A percentile compares a stretch with the other conserved stretches of the same genome.
These are phyloP conservation scores for Alternaria brassicae DNA, from an alignment of 2,329 filamentous ascomycete species.

Conservation along the genomic window DNA sequence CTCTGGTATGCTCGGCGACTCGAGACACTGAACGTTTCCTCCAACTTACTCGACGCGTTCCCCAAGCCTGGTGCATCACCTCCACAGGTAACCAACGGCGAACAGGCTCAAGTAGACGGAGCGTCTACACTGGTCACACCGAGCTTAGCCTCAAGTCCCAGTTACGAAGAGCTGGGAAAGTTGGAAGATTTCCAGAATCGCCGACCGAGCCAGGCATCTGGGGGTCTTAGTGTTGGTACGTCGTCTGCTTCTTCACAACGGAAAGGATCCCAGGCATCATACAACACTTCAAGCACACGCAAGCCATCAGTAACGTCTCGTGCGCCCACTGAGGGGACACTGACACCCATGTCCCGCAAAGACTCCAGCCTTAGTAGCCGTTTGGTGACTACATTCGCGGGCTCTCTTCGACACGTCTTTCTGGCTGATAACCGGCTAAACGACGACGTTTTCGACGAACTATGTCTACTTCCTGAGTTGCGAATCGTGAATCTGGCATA, in stretches of 20 bases:
- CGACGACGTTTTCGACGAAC: slow-evolving; percentile 93
- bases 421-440: slow-evolving; percentile 93
- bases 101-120: slow-evolving; percentile 45
- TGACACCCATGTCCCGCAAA: slow-evolving; percentile 72
- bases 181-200: slow-evolving; percentile 69
- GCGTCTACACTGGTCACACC: slow-evolving; percentile 57
- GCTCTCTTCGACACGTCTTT: slow-evolving; percentile 81
- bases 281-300: slow-evolving; percentile 63
- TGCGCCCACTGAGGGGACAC: slow-evolving; percentile 63
- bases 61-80: slow-evolving; percentile 82
- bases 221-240: slow-evolving; percentile 72
- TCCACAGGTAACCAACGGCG: slow-evolving; percentile 53
- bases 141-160: slow-evolving; percentile 62
- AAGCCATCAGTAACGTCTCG: slow-evolving; percentile 85
- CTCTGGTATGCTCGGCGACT: slow-evolving; percentile 95
- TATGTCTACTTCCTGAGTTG: slow-evolving; percentile 81
- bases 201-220: slow-evolving; percentile 84
- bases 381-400: slow-evolving; percentile 84
- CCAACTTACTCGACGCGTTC: slow-evolving; percentile 89
- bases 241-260: slow-evolving; percentile 71
- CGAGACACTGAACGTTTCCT: slow-evolving; percentile 92
- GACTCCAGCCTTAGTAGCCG: slow-evolving; percentile 86
- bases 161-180: slow-evolving; percentile 77
- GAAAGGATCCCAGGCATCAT: slow-evolving; percentile 85
- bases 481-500: slow-evolving; percentile 92